phyloP scores from a whole-genome alignment of 2,329 filamentous ascomycete species.

The Aspergillus texensis region DNA sequence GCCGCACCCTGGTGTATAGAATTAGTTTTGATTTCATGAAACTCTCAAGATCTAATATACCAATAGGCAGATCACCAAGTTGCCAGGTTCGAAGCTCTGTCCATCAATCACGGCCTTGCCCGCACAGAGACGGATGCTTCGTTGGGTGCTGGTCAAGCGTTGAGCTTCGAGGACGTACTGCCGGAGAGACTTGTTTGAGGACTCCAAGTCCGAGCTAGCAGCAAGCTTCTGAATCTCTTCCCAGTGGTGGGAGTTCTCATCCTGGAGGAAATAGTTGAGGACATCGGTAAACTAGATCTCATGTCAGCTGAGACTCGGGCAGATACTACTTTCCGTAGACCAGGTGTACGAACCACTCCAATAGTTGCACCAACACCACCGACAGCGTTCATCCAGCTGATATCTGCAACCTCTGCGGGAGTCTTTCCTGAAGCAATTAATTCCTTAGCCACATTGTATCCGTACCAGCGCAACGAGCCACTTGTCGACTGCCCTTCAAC shows the following conservation, averaged over 20 bases:
- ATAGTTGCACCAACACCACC: constrained; percentile 46
- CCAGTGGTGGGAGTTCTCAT: constrained; percentile 48
- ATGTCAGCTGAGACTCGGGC: not conserved
- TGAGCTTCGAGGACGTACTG: constrained; percentile 30
- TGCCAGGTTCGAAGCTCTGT: constrained; percentile 44
- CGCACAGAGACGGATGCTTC: constrained; percentile 43
- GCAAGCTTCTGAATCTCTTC: constrained; percentile 46
- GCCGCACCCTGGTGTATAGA: constrained; percentile 17
- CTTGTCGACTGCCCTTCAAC: not conserved
- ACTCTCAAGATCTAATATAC: constrained; percentile 8
- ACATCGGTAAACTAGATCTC: constrained; percentile 48
- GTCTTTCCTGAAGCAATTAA: constrained; percentile 30
- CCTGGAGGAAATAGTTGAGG: constrained; percentile 46
- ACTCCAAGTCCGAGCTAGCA: constrained; percentile 36
- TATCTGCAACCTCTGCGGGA: constrained; percentile 19
- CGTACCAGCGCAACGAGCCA: constrained; percentile 44
- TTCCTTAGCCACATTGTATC: constrained; percentile 43
- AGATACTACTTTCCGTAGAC: not conserved
- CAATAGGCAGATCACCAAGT: constrained; percentile 38
- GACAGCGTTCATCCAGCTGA: constrained; percentile 35
- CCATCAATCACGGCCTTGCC: constrained; percentile 41
- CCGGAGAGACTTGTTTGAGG: constrained; percentile 23
- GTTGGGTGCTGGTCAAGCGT: constrained; percentile 33
- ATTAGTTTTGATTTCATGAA: not conserved
- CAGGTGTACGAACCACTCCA: constrained; percentile 36